phyloP scores from a whole-genome alignment of 768 basidiomycete genomes.

The Agrocybe praecox region DNA sequence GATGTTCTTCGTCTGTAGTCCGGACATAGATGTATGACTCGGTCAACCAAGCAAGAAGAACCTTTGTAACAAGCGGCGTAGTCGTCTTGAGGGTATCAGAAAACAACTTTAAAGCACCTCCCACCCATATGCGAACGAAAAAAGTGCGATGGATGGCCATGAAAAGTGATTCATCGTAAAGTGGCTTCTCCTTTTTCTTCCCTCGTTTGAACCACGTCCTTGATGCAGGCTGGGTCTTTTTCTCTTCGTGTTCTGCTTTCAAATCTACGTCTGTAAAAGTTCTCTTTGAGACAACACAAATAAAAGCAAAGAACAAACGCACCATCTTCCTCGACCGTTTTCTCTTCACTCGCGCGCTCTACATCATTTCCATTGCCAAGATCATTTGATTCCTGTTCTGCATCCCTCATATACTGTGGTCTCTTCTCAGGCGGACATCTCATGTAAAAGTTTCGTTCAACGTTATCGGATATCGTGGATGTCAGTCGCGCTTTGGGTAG shows the following conservation, averaged over 20 bases:
- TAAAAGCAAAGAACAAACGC: neutral
- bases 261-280: neutral
- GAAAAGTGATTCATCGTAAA: constrained; percentile 52
- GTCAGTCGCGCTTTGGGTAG: constrained; percentile 44
- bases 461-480: constrained; percentile 34
- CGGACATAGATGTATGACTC: constrained; percentile 46
- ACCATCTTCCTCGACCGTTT: constrained; percentile 4
- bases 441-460: constrained; percentile 50
- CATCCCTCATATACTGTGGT: constrained; percentile 31
- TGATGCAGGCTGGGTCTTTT: neutral
- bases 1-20: constrained; percentile 37
- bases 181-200: constrained; percentile 2
- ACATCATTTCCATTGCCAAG: neutral
- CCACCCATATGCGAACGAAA: constrained; percentile 47
- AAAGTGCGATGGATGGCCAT: constrained; percentile 51
- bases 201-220: constrained; percentile 6
- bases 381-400: neutral
- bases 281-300: neutral
- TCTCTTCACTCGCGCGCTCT: constrained; percentile 3
- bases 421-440: constrained; percentile 54
- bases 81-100: constrained; percentile 53
- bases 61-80: constrained; percentile 59
- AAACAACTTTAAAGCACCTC: constrained; percentile 48
- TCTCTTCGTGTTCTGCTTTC: neutral
- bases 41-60: constrained; percentile 57